phyloP scores from a whole-genome alignment of 805 yeast species.

The Cyberlindnera euphorbiae region DNA sequence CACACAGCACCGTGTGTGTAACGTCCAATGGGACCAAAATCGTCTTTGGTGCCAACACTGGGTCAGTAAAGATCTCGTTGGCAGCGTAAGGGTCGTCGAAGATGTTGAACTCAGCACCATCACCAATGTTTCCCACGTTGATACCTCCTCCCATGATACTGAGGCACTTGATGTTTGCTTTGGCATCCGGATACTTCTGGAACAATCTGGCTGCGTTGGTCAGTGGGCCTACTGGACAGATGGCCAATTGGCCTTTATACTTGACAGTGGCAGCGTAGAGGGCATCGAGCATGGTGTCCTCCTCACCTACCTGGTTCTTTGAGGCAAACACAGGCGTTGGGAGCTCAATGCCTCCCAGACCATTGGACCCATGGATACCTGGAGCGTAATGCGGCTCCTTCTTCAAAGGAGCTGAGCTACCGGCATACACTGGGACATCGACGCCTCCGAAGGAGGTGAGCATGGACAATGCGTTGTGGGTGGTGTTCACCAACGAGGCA shows the following conservation, averaged over 20 bases:
- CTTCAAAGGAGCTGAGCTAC: conserved; percentile 54
- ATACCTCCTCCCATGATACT: conserved; percentile 77
- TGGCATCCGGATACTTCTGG: conserved; percentile 48
- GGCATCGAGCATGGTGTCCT: conserved; percentile 35
- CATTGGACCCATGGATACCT: conserved; percentile 68
- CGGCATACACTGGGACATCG: conserved; percentile 57
- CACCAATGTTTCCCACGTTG: conserved; percentile 27
- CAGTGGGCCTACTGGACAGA: conserved; percentile 74
- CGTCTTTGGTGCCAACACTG: conserved; percentile 39
- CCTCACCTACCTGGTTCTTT: conserved; percentile 32
- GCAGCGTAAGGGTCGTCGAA: conserved; percentile 78
- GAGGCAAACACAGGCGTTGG: conserved; percentile 39
- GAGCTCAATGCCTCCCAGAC: conserved; percentile 70
- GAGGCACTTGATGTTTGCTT: conserved; percentile 43
- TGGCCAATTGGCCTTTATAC: conserved; percentile 44
- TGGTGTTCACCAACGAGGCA: conserved; percentile 46
- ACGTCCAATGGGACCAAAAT: conserved; percentile 62
- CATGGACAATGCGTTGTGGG: conserved; percentile 62
- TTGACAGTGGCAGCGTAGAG: conserved; percentile 35
- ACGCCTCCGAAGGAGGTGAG: conserved; percentile 48
- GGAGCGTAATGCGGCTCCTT: conserved; percentile 50
- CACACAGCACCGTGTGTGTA: conserved; percentile 62
- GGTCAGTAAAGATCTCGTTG: conserved; percentile 44
- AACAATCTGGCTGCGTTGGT: conserved; percentile 66
- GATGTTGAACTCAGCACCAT: conserved; percentile 71